Evolutionary conservation across 2,329 filamentous ascomycete species (phyloP).

Genomic region (Mycosphaerella arachidis): DNA sequence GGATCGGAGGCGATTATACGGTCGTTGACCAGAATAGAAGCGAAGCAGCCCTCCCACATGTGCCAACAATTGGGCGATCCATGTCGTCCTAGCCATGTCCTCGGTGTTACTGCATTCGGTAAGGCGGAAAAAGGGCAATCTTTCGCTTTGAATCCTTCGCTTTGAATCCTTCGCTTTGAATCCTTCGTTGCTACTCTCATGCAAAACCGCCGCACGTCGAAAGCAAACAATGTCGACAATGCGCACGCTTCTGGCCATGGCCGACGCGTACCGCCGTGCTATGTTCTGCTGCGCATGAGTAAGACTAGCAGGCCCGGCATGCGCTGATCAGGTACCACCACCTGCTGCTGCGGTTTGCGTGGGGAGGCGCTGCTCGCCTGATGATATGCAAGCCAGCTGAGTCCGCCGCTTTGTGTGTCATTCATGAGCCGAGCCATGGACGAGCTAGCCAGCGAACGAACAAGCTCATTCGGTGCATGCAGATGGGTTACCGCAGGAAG

Average conservation of each 20-base stretch:
- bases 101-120: not conserved
- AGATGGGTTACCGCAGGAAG: constrained; percentile 1
- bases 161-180: not conserved
- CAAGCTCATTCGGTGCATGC: constrained; percentile 2
- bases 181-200: not conserved
- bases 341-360: not conserved
- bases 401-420: not conserved
- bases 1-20: not conserved
- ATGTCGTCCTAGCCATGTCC: not conserved
- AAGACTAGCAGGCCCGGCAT: not conserved
- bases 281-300: not conserved
- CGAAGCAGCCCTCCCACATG: not conserved
- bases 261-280: not conserved
- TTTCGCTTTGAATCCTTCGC: not conserved
- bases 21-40: not conserved
- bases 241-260: not conserved
- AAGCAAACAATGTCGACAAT: not conserved
- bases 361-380: not conserved
- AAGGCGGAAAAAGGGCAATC: not conserved
- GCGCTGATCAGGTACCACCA: not conserved
- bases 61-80: not conserved
- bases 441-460: not conserved
- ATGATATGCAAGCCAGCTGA: constrained; percentile 1
- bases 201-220: not conserved
- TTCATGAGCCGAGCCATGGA: not conserved